phyloP scores from a whole-genome alignment of 768 basidiomycete genomes.

The Filobasidium floriforme region DNA sequence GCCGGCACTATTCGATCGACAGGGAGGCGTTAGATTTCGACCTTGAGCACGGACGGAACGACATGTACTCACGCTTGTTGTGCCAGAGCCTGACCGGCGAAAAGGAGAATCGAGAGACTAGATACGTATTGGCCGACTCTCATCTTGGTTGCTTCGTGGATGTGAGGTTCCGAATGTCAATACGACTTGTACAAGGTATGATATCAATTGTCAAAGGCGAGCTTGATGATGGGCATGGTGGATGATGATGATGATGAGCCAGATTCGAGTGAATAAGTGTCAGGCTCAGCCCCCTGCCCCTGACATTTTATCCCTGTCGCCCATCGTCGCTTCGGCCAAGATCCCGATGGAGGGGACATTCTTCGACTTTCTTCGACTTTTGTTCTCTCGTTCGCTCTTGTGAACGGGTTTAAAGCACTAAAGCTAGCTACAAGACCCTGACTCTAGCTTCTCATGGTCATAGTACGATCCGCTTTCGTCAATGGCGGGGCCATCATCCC shows the following conservation, averaged over 20 bases:
- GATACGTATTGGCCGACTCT: not conserved
- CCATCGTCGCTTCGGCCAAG: no score
- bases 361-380: not conserved
- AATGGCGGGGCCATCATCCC: not conserved
- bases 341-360: no score
- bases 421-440: not conserved
- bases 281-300: no score
- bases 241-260: not conserved
- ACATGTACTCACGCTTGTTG: not conserved
- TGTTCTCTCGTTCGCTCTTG: no score
- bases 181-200: no score
- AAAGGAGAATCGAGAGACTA: not conserved
- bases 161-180: no score
- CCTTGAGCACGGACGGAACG: not conserved
- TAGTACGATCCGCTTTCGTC: not conserved
- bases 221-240: not conserved
- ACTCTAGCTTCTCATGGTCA: not conserved
- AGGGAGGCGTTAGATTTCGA: not conserved
- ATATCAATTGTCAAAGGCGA: not conserved
- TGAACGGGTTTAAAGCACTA: no score
- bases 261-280: no score
- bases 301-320: no score
- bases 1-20: not conserved
- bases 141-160: not conserved
- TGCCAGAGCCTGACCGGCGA: conserved; percentile 5